These are phyloP conservation scores for Saraca asoca DNA, from an alignment of 331 rosid species.

Conservation along the genomic window DNA sequence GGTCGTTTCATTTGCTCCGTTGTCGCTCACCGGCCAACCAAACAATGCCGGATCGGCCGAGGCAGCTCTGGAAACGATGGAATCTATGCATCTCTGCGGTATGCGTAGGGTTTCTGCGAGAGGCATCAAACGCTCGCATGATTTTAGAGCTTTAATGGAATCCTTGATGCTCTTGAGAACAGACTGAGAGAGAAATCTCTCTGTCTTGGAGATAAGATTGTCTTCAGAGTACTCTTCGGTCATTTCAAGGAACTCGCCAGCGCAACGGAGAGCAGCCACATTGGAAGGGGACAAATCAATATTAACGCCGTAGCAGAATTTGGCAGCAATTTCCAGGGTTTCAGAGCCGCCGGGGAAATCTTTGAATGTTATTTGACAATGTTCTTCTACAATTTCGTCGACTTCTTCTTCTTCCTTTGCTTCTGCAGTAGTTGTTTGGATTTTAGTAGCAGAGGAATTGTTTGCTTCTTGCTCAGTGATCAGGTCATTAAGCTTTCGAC, in stretches of 20 bases:
- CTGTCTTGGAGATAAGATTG: conserved; percentile 83
- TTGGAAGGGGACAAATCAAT: conserved; percentile 70
- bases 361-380: conserved; percentile 59
- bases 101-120: conserved; percentile 65
- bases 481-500: conserved; percentile 64
- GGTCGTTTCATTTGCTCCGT: conserved; percentile 1
- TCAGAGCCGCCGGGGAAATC: conserved; percentile 92
- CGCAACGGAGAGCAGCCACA: conserved; percentile 87
- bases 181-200: conserved; percentile 61
- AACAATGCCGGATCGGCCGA: conserved; percentile 71
- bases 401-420: conserved; percentile 40
- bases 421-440: not conserved
- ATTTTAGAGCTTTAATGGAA: conserved; percentile 66
- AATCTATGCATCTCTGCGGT: conserved; percentile 65
- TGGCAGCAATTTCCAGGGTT: conserved; percentile 82
- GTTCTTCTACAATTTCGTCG: conserved; percentile 73
- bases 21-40: conserved; percentile 82
- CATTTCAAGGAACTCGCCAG: conserved; percentile 92
- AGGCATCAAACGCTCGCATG: conserved; percentile 72
- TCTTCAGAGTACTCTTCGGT: conserved; percentile 85
- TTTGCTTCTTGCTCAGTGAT: conserved; percentile 72
- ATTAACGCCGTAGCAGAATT: conserved; percentile 93
- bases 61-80: conserved; percentile 65
- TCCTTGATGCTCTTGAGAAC: conserved; percentile 75
- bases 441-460: conserved; percentile 32